Conservation (phyloP, 495 filamentous ascomycete species). For the Penicillium lividum region DNA sequence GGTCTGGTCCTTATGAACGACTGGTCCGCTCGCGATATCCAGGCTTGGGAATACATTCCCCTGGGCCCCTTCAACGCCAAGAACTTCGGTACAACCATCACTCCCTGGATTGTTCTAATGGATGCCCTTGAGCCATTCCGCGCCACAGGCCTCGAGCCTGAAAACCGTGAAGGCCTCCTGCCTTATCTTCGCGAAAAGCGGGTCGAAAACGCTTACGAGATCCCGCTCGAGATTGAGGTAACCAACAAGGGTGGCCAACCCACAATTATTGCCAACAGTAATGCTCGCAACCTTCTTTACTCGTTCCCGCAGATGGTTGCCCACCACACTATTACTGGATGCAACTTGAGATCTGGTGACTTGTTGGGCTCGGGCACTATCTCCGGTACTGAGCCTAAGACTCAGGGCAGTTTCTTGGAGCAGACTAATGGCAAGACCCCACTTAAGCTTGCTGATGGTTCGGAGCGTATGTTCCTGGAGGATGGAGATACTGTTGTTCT, state of each 20-base stretch:
- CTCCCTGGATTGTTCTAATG: constrained; percentile 82
- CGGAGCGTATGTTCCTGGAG: constrained; percentile 73
- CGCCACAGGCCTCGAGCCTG: constrained; percentile 55
- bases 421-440: constrained; percentile 69
- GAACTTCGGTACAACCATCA: constrained; percentile 90
- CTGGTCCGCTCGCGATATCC: constrained; percentile 91
- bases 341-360: constrained; percentile 78
- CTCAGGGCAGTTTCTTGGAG: constrained; percentile 79
- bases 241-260: constrained; percentile 64
- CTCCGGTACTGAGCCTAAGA: constrained; percentile 62
- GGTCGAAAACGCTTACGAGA: constrained; percentile 67
- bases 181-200: constrained; percentile 69
- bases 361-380: constrained; percentile 90
- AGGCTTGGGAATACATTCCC: constrained; percentile 87
- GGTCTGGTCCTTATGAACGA: constrained; percentile 91
- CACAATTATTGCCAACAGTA: constrained; percentile 65
- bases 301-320: constrained; percentile 95
- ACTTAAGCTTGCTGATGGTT: constrained; percentile 66
- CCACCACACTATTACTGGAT: constrained; percentile 86
- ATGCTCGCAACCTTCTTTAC: constrained; percentile 74
- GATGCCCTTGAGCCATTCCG: constrained; percentile 79
- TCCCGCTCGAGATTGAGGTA: constrained; percentile 72
- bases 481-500: constrained; percentile 82
- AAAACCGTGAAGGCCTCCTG: constrained; percentile 61
- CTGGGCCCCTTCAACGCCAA: constrained; percentile 88